Evolutionary conservation across 805 yeast species (phyloP).

Genomic region (Lachancea kluyveri): DNA sequence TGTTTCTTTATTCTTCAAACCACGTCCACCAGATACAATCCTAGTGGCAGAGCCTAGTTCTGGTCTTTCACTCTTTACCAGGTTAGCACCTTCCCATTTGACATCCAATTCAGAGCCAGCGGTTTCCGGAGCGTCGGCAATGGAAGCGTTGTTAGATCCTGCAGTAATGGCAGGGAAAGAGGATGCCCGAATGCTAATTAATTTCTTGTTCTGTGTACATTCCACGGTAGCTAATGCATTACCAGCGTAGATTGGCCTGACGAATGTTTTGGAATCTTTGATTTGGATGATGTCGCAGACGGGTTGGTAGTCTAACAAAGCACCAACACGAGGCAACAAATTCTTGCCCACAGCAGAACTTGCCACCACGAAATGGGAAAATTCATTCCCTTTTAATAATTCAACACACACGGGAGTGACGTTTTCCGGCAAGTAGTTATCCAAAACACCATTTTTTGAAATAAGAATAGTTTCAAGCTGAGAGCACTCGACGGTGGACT

Average conservation of each 20-base stretch:
- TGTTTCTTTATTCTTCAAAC: slow-evolving; percentile 81
- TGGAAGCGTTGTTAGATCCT: slow-evolving; percentile 35
- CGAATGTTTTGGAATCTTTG: slow-evolving; percentile 61
- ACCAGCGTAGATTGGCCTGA: slow-evolving; percentile 95
- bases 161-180: slow-evolving; percentile 54
- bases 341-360: slow-evolving; percentile 87
- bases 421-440: slow-evolving; percentile 74
- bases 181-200: slow-evolving; percentile 78
- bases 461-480: slow-evolving; percentile 46
- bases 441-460: slow-evolving; percentile 52
- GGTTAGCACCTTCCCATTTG: slow-evolving; percentile 69
- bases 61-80: slow-evolving; percentile 75
- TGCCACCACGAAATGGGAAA: slow-evolving; percentile 69
- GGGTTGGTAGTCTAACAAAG: slow-evolving; percentile 81
- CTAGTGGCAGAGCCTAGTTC: slow-evolving; percentile 77
- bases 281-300: slow-evolving; percentile 74
- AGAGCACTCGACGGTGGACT: slow-evolving; percentile 11
- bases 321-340: slow-evolving; percentile 80
- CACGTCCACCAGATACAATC: slow-evolving; percentile 93
- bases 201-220: slow-evolving; percentile 55
- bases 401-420: slow-evolving; percentile 60
- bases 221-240: slow-evolving; percentile 82
- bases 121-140: slow-evolving; percentile 28
- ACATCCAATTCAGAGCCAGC: slow-evolving; percentile 25
- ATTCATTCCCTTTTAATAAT: slow-evolving; percentile 26